These are phyloP conservation scores for Protoeuglena noctilucae DNA, from an alignment of 139 green algal species.

Conservation along the genomic window DNA sequence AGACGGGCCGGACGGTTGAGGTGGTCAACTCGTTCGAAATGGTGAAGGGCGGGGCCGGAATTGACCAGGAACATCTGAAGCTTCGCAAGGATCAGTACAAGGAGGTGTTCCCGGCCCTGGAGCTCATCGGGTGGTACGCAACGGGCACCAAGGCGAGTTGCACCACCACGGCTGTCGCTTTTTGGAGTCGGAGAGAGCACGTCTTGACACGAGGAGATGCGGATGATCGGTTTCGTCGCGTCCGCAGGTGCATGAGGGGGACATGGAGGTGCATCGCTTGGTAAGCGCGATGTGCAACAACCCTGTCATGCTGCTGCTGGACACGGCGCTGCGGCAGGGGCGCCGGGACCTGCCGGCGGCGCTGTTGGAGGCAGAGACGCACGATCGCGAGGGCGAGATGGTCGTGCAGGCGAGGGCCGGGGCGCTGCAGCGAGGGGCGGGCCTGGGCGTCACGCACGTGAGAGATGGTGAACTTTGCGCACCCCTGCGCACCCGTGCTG, in stretches of 20 bases:
- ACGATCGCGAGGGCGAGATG: too few species aligned
- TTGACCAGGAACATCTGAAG: constrained; percentile 4
- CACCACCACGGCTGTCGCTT: too few species aligned
- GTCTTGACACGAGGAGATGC: too few species aligned
- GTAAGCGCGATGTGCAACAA: background rate
- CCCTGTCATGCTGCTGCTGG: background rate
- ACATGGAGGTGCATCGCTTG: background rate
- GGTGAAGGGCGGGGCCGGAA: background rate
- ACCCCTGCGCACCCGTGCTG: background rate
- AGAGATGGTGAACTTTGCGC: background rate
- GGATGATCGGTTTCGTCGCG: too few species aligned
- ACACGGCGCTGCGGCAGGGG: background rate
- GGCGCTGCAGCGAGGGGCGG: background rate
- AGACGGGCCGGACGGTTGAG: constrained; percentile 4
- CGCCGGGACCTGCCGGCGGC: too few species aligned
- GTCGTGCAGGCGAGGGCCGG: background rate
- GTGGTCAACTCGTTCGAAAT: constrained; percentile 8
- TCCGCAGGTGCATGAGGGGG: background rate
- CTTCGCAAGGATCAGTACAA: constrained; percentile 9
- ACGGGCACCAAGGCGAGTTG: background rate
- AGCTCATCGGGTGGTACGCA: constrained; percentile 6
- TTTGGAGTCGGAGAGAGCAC: too few species aligned
- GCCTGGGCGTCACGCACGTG: background rate
- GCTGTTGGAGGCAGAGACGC: too few species aligned
- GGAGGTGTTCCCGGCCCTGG: constrained; percentile 5